Conservation (phyloP, 108 stramenopile species). For the Skeletonema menzelii region DNA sequence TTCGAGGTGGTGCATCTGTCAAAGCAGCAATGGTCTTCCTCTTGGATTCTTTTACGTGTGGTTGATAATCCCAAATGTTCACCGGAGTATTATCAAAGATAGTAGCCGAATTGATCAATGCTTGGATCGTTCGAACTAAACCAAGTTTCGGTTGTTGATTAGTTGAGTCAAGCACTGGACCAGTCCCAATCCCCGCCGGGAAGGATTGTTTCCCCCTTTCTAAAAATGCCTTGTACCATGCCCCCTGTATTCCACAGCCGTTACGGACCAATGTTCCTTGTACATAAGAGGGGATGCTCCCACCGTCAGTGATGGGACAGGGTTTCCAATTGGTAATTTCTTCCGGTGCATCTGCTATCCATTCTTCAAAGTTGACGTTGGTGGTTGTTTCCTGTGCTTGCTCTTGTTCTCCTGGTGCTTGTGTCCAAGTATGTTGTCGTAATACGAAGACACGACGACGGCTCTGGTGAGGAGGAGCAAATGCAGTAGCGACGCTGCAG, state of each 20-base stretch:
- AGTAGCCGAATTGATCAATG: constrained; percentile 9
- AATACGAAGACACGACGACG: not conserved
- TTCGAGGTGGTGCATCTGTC: constrained; percentile 48
- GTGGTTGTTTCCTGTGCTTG: not conserved
- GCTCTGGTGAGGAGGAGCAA: not conserved
- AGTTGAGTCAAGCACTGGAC: constrained; percentile 29
- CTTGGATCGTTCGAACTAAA: not conserved
- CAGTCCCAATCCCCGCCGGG: constrained; percentile 23
- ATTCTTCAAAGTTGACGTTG: constrained; percentile 47
- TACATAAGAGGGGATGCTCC: constrained; percentile 31
- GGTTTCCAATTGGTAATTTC: constrained; percentile 23
- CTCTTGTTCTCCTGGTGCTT: not conserved
- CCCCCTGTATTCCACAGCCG: constrained; percentile 24
- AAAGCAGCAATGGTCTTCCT: constrained; percentile 14
- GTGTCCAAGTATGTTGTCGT: not conserved
- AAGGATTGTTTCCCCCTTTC: not conserved
- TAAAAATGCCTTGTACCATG: constrained; percentile 24
- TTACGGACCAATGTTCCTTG: constrained; percentile 44
- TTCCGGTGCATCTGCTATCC: constrained; percentile 41
- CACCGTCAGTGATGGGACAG: constrained; percentile 4
- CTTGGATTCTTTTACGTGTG: not conserved
- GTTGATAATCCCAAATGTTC: constrained; percentile 45
- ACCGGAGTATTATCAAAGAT: constrained; percentile 47
- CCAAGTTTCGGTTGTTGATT: constrained; percentile 10
- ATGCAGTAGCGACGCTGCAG: not conserved